Evolutionary conservation across 805 yeast genomes (phyloP).

Genomic region (Ogataea thermomethanolica): DNA sequence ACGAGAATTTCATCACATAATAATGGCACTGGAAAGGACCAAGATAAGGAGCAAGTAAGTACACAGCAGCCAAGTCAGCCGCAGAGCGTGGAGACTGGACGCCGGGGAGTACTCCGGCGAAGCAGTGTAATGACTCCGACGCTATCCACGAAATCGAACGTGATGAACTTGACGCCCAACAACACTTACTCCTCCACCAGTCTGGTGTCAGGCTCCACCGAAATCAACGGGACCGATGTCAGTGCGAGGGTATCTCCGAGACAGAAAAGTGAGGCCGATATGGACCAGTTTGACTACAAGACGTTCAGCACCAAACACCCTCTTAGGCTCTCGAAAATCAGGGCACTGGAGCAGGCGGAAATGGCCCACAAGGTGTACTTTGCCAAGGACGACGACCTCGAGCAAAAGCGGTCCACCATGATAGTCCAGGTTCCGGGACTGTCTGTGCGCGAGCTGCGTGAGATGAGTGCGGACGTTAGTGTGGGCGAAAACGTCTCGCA

Average conservation of each 20-base stretch:
- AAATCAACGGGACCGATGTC: slow-evolving; percentile 17
- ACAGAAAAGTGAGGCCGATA: slow-evolving; percentile 23
- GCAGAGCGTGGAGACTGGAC: slow-evolving; percentile 8
- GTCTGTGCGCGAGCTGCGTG: slow-evolving; percentile 13
- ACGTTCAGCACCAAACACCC: slow-evolving; percentile 35
- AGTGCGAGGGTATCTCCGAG: slow-evolving; percentile 26
- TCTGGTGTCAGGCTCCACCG: slow-evolving; percentile 18
- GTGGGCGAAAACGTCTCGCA: slow-evolving; percentile 1
- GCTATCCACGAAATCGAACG: slow-evolving; percentile 18
- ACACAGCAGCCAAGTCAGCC: slow-evolving; percentile 9
- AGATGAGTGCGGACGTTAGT: slow-evolving; percentile 6
- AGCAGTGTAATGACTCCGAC: slow-evolving; percentile 25
- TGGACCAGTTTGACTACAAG: slow-evolving; percentile 34
- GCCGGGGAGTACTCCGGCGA: slow-evolving; percentile 15
- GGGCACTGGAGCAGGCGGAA: slow-evolving; percentile 38
- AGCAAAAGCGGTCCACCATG: slow-evolving; percentile 7
- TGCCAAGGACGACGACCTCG: slow-evolving; percentile 23
- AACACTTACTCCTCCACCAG: slow-evolving; percentile 24
- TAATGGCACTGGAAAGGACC: slow-evolving; percentile 14
- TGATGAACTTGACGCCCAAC: slow-evolving; percentile 20
- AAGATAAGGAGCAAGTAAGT: slow-evolving; percentile 16
- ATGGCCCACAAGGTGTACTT: slow-evolving; percentile 31
- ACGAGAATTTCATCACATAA: slow-evolving; percentile 29
- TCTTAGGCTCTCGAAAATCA: slow-evolving; percentile 32
- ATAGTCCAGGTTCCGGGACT: slow-evolving; percentile 16